Percentiles rank a stretch among this genome's conserved stretches.
Evolutionary conservation across 495 filamentous ascomycete genomes (phyloP).

Genomic region (Xylaria cubensis): DNA sequence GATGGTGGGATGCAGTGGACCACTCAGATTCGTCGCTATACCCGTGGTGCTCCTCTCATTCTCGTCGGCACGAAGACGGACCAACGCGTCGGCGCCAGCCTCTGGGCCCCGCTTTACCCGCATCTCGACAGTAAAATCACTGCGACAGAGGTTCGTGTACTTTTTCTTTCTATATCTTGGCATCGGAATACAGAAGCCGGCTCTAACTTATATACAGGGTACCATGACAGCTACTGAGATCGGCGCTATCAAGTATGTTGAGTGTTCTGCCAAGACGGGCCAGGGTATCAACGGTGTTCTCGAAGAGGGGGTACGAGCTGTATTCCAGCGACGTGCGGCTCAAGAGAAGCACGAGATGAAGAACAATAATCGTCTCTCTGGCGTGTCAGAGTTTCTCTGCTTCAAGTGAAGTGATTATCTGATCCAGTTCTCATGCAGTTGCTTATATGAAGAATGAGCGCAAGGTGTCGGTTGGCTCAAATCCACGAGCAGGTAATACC

Average conservation of each 20-base stretch:
- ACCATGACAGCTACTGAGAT: constrained; percentile 19
- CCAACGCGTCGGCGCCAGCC: constrained; percentile 23
- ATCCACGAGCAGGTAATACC: neutral
- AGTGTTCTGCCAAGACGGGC: constrained; percentile 39
- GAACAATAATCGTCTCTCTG: neutral
- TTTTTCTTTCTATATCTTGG: neutral
- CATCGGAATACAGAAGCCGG: neutral
- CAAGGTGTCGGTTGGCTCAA: neutral
- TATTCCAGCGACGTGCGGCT: constrained; percentile 27
- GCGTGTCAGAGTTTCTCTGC: constrained; percentile 26
- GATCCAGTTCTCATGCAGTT: constrained; percentile 4
- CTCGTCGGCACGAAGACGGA: constrained; percentile 41
- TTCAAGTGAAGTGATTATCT: constrained; percentile 29
- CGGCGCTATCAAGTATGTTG: constrained; percentile 34
- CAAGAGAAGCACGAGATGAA: constrained; percentile 14
- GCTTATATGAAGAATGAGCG: constrained; percentile 1
- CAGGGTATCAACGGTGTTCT: constrained; percentile 35
- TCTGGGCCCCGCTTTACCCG: constrained; percentile 30
- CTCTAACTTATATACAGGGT: constrained; percentile 24
- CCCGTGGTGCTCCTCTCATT: constrained; percentile 31
- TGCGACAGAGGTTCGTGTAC: constrained; percentile 24
- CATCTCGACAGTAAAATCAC: constrained; percentile 24
- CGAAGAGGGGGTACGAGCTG: constrained; percentile 33
- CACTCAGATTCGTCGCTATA: constrained; percentile 32
- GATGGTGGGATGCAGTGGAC: constrained; percentile 34